Evolutionary conservation across 106 monocot species (phyloP), one percentile per base, ranked within the genome.

Genomic region (Dioscorea zingiberensis): DNA sequence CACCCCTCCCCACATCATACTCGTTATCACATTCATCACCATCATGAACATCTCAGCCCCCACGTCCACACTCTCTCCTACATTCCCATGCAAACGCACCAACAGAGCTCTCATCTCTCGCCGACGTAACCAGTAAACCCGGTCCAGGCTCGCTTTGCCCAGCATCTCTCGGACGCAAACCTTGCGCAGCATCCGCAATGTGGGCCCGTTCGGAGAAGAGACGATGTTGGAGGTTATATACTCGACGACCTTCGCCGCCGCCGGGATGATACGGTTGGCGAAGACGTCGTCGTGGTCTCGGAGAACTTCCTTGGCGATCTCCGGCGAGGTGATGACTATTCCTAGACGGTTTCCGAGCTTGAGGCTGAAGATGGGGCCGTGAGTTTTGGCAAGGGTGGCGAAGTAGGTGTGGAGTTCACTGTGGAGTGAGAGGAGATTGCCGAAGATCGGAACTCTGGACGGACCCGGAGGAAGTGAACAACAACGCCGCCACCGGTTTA

Each of bases 1-100:
- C 54, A 8, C 22, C 15, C 60, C 61, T 2, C 77, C 77, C 65
- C 78, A 78, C 2, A 78, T 27, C 65, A 68, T 68, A 29, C 53
- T 55, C 23, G 65, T 68, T 0, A 69, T 21, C 21, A 64, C 38
- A 21, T 69, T 54, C 47, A 74, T 28, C 38, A 46, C 1, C 13
- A 44, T 23, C 19, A 28, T 9, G n/a, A 72, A 78, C 26, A 49
- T 21, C 32, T 14, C n/a, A 21, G 58, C 21, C 30, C 30, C 48
- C 13, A 71, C 25, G 1, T 53, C 30, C 5, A 71, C 55, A 3
- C 8, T 7, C 26, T 1, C 21, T 0, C 66, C 66, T 8, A 7
- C 21, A 3, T 29, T 48, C 13, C 5, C 4, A 11, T 48, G 15
- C 23, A 65, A 0, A 0, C 0, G 9, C 13, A 25, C 47, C 27